Percentiles rank a stretch among this genome's conserved stretches.
Conservation (phyloP, 2,329 filamentous ascomycete species). For the Penicillium decumbens region DNA sequence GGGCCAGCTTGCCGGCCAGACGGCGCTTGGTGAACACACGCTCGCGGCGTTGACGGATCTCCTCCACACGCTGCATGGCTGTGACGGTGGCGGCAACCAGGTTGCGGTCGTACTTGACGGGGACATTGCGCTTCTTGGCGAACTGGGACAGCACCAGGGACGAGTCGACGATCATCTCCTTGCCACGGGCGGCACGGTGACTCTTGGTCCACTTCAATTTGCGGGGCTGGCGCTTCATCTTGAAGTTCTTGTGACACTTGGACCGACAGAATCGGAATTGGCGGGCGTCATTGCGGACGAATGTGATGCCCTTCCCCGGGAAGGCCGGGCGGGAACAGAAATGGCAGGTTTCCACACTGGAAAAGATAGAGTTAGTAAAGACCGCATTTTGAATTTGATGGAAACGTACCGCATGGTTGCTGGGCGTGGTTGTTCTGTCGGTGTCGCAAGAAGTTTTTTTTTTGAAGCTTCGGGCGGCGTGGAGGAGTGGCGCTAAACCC, state of each 20-base stretch:
- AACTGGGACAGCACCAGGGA: conserved; percentile 70
- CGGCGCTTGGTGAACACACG: conserved; percentile 89
- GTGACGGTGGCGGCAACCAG: conserved; percentile 80
- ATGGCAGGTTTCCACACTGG: conserved; percentile 59
- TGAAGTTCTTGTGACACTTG: conserved; percentile 74
- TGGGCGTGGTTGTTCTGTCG: conserved; percentile 15
- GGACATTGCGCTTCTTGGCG: conserved; percentile 86
- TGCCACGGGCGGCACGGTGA: conserved; percentile 78
- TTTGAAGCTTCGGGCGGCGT: conserved; percentile 22
- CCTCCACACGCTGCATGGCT: conserved; percentile 84
- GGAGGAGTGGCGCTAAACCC: conserved; percentile 34
- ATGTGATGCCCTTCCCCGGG: conserved; percentile 62
- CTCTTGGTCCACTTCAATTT: conserved; percentile 98
- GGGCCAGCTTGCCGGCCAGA: conserved; percentile 73
- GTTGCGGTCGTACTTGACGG: conserved; percentile 92
- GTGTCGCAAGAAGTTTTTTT: conserved; percentile 25
- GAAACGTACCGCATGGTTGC: conserved; percentile 25
- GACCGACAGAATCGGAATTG: conserved; percentile 64
- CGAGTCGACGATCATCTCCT: conserved; percentile 86
- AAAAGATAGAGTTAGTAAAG: neutral
- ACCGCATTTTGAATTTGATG: neutral
- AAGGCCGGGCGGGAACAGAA: conserved; percentile 67
- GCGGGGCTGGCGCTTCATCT: conserved; percentile 96
- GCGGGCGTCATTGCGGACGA: conserved; percentile 63
- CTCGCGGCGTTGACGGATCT: conserved; percentile 80